These are phyloP conservation scores for Calonectria montana DNA, from an alignment of 2,329 filamentous ascomycete genomes.

Conservation along the genomic window DNA sequence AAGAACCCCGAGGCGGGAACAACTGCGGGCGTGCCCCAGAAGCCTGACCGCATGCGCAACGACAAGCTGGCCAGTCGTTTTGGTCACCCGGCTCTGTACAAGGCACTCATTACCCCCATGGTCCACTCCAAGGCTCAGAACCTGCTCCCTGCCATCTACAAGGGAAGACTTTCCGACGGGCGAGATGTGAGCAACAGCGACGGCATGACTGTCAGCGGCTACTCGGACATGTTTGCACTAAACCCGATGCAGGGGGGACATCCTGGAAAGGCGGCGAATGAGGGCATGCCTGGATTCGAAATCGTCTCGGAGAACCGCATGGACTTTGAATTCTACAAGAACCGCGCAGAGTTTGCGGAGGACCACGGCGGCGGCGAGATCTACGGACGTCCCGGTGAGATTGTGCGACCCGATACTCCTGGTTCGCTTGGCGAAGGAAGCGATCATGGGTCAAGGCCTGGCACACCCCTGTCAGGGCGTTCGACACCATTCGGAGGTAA, in stretches of 20 bases:
- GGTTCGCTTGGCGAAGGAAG: slow-evolving; percentile 61
- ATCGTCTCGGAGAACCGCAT: slow-evolving; percentile 87
- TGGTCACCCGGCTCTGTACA: slow-evolving; percentile 91
- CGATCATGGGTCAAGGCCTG: slow-evolving; percentile 59
- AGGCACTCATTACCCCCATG: slow-evolving; percentile 92
- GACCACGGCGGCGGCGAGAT: slow-evolving; percentile 84
- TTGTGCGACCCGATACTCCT: slow-evolving; percentile 71
- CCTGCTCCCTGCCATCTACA: slow-evolving; percentile 86
- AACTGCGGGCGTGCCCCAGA: slow-evolving; percentile 48
- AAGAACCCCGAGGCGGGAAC: slow-evolving; percentile 56
- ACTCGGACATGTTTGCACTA: slow-evolving; percentile 85
- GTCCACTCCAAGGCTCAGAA: slow-evolving; percentile 92
- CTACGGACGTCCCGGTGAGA: slow-evolving; percentile 69
- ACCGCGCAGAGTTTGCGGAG: slow-evolving; percentile 86
- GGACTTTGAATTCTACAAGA: slow-evolving; percentile 93
- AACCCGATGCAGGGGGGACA: slow-evolving; percentile 76
- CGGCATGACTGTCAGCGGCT: slow-evolving; percentile 72
- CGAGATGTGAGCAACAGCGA: slow-evolving; percentile 69
- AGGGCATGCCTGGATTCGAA: slow-evolving; percentile 79
- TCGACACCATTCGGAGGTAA: slow-evolving; percentile 49
- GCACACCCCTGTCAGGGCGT: slow-evolving; percentile 55
- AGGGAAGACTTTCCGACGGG: slow-evolving; percentile 79
- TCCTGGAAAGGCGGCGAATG: slow-evolving; percentile 57
- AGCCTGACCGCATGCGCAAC: slow-evolving; percentile 66
- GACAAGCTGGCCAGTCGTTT: slow-evolving; percentile 83